Evolutionary conservation across 75 land plant species (phyloP), one percentile per base, ranked within the genome.

Genomic region (Selaginella tamariscina): DNA sequence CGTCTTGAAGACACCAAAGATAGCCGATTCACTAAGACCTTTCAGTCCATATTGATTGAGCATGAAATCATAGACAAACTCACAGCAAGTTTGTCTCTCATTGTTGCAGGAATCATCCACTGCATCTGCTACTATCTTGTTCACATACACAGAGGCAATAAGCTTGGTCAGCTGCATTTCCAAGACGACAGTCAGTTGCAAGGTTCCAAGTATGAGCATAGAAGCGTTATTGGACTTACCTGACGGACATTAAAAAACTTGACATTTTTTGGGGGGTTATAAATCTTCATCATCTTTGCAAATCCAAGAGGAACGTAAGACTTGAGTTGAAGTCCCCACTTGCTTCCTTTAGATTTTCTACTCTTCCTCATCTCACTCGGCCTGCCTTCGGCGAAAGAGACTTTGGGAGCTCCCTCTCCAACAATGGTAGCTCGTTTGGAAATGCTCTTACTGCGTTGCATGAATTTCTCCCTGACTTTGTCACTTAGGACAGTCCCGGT

Each of bases 61-160:
- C 78, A 77, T 77, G 75, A 72, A 77, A 32, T 77, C 78, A 67
- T 77, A 77, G n/a, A 77, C 75, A 28, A 77, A 77, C 62, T 77
- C 78, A 44, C 78, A 72, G 32, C 76, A 27, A 27, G 70, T 65
- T 59, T 77, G 78, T 32, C 78, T 66, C 23, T 77, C 78, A 55
- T 72, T 72, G 59, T 77, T 57, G 54, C 30, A 54, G 18, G 74
- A 65, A 32, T 77, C 78, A 72, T 77, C 78, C 13, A 77, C 75
- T 24, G 55, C 55, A 68, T 77, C 78, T 56, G 78, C 75, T 2
- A 31, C 74, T 32, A 77, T 72, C 49, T 77, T 77, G 23, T 70
- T 20, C 30, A 27, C 11, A 27, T 77, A 77, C 30, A 77, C 57
- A 0, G 64, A 67, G 27, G 68, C 70, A 22, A 77, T 32, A n/a